Base-by-base conservation (phyloP, 192 early-diverging fungal species). In the Mortierella alpina region DNA sequence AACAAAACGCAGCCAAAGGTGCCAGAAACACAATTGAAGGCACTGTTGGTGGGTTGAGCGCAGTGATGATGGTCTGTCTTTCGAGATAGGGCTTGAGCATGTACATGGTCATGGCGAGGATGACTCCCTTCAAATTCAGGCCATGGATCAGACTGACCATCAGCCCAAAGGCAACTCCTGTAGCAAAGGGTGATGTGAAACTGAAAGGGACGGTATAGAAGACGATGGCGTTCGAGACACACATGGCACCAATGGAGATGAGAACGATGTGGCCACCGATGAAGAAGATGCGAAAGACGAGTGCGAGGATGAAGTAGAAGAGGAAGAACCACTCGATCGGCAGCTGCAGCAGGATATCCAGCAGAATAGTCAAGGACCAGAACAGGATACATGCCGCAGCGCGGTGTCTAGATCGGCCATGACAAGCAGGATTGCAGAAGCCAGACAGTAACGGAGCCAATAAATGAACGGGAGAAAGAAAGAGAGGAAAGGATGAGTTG, bases 61-160 rank as follows among this genome's bases (percentile, higher is more conserved):
- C 63, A 39, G 61, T 54, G 22, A 80, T 72, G 4, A 80, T 52
- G 22, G 70, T 72, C 50, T 80, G 77, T 18, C 70, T 44, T 17
- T 80, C 77, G 7, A 80, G 66, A 22, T 80, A 80, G 6, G 77
- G 77, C 23, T 80, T 80, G 52, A 80, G 77, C 70, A 80, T 80
- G 55, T 80, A 80, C 77, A 80, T 80, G 53, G 77, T 80, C 77
- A 80, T 80, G 53, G 70, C 77, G 15, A 80, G 66, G 46, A 80
- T 68, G 41, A 80, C 77, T 14, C 77, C 77, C 31, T 80, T 80
- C 46, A 72, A 70, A 40, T 80, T 80, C 8, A 80, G 61, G 2
- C 77, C 77, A 41, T 80, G 77, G 52, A 80, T 80, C 45, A 80
- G 60, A 41, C 77, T 80, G 47, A 80, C 77, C 77, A 80, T 80